Conservation (phyloP, 441 rosid species). For the Biscutella auriculata region DNA sequence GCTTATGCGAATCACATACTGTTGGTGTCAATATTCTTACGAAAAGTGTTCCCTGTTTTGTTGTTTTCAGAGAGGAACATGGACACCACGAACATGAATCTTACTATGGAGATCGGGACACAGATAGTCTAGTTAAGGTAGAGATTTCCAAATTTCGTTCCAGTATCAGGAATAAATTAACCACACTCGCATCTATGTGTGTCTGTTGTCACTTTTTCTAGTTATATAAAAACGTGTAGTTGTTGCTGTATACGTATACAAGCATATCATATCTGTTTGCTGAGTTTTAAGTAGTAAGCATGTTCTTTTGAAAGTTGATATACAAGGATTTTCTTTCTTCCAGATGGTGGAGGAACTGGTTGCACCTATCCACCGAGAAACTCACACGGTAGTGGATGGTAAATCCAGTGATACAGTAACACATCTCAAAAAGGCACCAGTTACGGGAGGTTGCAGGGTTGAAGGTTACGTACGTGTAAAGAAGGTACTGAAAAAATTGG, state of each 20-base stretch:
- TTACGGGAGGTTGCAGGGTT: conserved; percentile 90
- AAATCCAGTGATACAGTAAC: conserved; percentile 29
- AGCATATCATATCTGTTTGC: neutral
- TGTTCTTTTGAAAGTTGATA: conserved; percentile 1
- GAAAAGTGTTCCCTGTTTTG: neutral
- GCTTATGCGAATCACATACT: neutral
- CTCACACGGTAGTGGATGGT: conserved; percentile 39
- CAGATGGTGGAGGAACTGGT: conserved; percentile 74
- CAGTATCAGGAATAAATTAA: neutral
- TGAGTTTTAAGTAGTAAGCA: neutral
- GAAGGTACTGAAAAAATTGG: conserved; percentile 43
- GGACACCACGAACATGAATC: conserved; percentile 99
- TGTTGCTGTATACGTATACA: neutral
- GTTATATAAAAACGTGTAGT: neutral
- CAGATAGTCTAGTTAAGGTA: conserved; percentile 87
- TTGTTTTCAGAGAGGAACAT: conserved; percentile 65
- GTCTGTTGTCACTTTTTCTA: neutral
- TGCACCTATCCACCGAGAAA: conserved; percentile 52
- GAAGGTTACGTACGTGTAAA: conserved; percentile 95
- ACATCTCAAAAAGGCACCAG: conserved; percentile 63
- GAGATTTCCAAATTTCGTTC: conserved; percentile 9
- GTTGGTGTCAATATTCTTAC: conserved; percentile 4
- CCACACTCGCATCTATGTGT: neutral
- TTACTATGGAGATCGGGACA: conserved; percentile 97
- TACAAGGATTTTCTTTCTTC: conserved; percentile 21